These are phyloP conservation scores for Xylaria venustula DNA, from an alignment of 495 filamentous ascomycete genomes.

Conservation along the genomic window DNA sequence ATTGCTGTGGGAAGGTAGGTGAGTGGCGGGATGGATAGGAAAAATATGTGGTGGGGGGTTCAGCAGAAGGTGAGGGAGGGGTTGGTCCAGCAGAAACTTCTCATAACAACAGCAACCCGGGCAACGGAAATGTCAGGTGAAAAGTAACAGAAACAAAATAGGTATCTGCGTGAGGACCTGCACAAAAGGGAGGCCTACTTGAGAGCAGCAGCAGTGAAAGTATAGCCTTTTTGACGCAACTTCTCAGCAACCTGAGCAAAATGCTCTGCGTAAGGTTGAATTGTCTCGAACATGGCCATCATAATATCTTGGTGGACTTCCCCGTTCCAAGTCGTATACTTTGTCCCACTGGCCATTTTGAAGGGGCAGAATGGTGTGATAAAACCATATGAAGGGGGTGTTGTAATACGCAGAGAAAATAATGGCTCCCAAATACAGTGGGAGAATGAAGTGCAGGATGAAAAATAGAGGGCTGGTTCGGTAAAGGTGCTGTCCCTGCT, in stretches of 20 bases:
- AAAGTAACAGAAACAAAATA: neutral
- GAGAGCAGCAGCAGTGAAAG: slow-evolving; percentile 27
- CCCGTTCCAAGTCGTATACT: slow-evolving; percentile 20
- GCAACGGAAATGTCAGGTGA: neutral
- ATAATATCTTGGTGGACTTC: slow-evolving; percentile 26
- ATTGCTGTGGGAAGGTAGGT: neutral
- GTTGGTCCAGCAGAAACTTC: neutral
- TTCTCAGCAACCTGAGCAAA: slow-evolving; percentile 15
- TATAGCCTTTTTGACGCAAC: slow-evolving; percentile 24
- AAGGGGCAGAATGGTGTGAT: neutral
- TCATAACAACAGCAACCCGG: too few species aligned
- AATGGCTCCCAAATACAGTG: too few species aligned
- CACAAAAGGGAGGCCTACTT: slow-evolving; percentile 17
- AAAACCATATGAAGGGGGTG: neutral
- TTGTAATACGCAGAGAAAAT: too few species aligned
- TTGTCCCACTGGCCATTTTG: slow-evolving; percentile 12
- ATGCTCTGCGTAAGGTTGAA: slow-evolving; percentile 18
- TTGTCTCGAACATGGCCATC: slow-evolving; percentile 18
- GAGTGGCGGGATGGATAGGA: neutral
- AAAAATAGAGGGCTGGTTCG: too few species aligned
- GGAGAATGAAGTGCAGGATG: too few species aligned
- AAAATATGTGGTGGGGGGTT: neutral
- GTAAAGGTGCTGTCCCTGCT: too few species aligned
- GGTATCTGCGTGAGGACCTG: neutral
- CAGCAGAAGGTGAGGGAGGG: neutral